Base-by-base conservation (phyloP, 805 yeast species). In the Candida mattraensis region DNA sequence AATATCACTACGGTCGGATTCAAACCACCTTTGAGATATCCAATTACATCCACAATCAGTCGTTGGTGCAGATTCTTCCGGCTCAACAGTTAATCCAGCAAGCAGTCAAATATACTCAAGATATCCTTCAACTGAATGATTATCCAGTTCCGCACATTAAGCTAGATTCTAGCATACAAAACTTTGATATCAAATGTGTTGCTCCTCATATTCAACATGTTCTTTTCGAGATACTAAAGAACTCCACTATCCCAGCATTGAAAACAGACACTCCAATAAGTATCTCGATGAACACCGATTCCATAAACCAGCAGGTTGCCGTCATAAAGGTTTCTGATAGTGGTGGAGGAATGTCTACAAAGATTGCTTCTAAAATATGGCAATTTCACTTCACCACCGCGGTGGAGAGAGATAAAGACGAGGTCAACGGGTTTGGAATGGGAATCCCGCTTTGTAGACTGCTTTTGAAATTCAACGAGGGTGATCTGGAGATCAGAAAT, bases 401-500 rank as follows among this genome's bases (percentile, higher is more conserved):
- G 3, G 31, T 37, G 3, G 51, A 49, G 28, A 35, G 28, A 11
- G 38, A 42, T 26, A 47, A 52, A 23, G 63, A 58, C 39, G 50
- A 51, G 36, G 54, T 58, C 16, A 53, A 48, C 32, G 63, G 63
- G 5, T 58, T 56, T 28, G 63, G 63, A n/a, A 51, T 58, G 60
- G 63, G 63, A 0, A 40, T 58, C 12, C 63, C 63, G 1, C 32
- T 58, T 10, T 57, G 63, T 30, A 53, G 49, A 26, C 49, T 58
- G 12, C 47, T 53, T 30, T 50, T 55, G 2, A 39, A 33, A 18
- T 56, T 54, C 30, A 57, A 58, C 26, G 36, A 46, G 13, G 63
- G 62, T 11, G 35, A 37, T 5, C 28, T 58, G 33, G 39, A 39
- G 18, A 40, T 58, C 19, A 24, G 30, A 1, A 57, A 56, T 26